Base-by-base conservation (phyloP, 2,329 filamentous ascomycete species). In the Alternaria dauci region DNA sequence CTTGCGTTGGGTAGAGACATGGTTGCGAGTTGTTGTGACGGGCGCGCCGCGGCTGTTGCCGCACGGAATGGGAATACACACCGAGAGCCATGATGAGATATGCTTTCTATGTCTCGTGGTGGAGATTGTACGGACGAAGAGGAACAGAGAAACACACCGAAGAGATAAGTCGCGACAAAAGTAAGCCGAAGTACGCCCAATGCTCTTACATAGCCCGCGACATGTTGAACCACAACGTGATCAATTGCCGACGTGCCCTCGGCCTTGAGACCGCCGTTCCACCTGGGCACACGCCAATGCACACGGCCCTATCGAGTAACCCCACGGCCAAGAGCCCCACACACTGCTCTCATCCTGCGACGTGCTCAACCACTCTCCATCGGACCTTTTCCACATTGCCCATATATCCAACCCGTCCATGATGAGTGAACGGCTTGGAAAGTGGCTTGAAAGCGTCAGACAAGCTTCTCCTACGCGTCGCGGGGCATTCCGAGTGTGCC, bases 231-330 rank as follows among this genome's bases (percentile, higher is more conserved):
- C 28, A 54, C 58, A 68, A 71, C 64, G 68, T 72, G 69, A 72
- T 69, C 57, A 65, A 70, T 72, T 72, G 63, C 69, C 69, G 69
- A 67, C 65, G 38, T 59, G 55, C 63, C 68, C 68, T 71, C 68
- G 69, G 69, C 50, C 58, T 59, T 58, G 34, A 16, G 50, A 25
- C 52, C 43, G 53, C 16, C 44, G 25, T 32, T 44, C 25, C 20
- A 42, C 5, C 39, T 12, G 23, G n/a, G n/a, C 36, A 39, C 32
- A 39, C 32, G 38, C 59, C 52, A 46, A 41, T 34, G 54, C 65
- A 53, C 67, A 36, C 52, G 55, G 14, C 65, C 58, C 30, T 44
- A 51, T 61, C 38, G 12, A 47, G 51, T 26, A 41, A 54, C 63
- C 58, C 62, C 57, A 59, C 53, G 52, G 52, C 58, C 44, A 38